Percentiles rank a stretch among this genome's conserved stretches.
These are phyloP conservation scores for Wolfiporia cocos DNA, from an alignment of 1,284 basidiomycete species.

Conservation along the genomic window DNA sequence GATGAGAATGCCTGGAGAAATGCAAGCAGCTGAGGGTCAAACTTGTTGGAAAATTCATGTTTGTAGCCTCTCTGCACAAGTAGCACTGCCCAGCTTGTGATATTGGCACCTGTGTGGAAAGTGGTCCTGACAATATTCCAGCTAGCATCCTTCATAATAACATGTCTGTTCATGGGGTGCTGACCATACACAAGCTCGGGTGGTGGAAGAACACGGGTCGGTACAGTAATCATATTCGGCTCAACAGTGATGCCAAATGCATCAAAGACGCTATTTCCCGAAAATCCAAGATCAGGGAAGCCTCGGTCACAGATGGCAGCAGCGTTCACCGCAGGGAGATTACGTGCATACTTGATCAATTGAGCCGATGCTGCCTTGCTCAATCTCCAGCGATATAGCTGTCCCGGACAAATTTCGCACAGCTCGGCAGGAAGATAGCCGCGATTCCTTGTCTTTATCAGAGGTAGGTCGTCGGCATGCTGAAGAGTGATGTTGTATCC, in stretches of 20 bases:
- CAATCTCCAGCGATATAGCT: constrained; percentile 48
- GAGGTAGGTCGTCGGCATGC: constrained; percentile 54
- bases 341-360: constrained; percentile 62
- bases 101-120: constrained; percentile 45
- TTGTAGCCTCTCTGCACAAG: constrained; percentile 45
- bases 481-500: constrained; percentile 51
- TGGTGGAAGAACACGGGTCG: constrained; percentile 55
- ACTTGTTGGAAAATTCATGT: constrained; percentile 31
- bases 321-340: constrained; percentile 52
- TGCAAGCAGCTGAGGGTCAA: constrained; percentile 32
- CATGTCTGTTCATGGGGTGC: constrained; percentile 32
- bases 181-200: constrained; percentile 48
- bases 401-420: constrained; percentile 54
- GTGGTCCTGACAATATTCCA: constrained; percentile 71
- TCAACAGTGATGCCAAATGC: constrained; percentile 54
- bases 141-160: constrained; percentile 48
- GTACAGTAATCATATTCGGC: constrained; percentile 51
- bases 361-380: constrained; percentile 43
- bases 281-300: constrained; percentile 43
- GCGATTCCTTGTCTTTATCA: constrained; percentile 33
- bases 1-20: constrained; percentile 43
- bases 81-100: constrained; percentile 53
- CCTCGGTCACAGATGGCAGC: constrained; percentile 50
- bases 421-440: constrained; percentile 60
- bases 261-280: constrained; percentile 25